phyloP scores from a whole-genome alignment of 2,329 filamentous ascomycete genomes.

The Xylariaceae sp. region DNA sequence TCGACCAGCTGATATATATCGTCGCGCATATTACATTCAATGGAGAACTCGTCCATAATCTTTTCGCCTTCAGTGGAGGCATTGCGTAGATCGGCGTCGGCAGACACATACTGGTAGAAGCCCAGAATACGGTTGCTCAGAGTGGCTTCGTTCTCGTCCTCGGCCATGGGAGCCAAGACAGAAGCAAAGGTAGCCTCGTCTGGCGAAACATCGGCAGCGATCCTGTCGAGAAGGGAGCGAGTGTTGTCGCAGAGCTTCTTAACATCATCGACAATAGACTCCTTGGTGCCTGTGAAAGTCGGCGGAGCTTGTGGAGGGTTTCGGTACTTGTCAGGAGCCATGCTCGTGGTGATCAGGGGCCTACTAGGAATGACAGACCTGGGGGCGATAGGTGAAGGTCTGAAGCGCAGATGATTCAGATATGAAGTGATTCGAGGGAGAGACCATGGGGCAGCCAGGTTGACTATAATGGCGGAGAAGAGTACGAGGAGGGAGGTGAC shows the following conservation, averaged over 20 bases:
- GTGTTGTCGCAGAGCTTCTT: conserved; percentile 63
- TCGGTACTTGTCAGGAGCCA: conserved; percentile 66
- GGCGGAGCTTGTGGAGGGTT: conserved; percentile 76
- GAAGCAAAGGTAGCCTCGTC: conserved; percentile 53
- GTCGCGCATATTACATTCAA: conserved; percentile 78
- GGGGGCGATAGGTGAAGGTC: conserved; percentile 29
- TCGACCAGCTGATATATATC: conserved; percentile 71
- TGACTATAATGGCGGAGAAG: conserved; percentile 55
- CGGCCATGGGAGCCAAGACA: conserved; percentile 65
- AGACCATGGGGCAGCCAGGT: conserved; percentile 64
- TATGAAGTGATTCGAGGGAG: conserved; percentile 57
- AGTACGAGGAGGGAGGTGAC: conserved; percentile 49
- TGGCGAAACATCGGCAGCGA: conserved; percentile 60
- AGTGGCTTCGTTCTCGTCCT: conserved; percentile 65
- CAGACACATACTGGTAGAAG: conserved; percentile 79
- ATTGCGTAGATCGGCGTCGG: conserved; percentile 65
- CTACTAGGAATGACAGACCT: conserved; percentile 16
- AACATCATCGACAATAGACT: conserved; percentile 65
- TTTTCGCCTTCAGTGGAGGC: conserved; percentile 75
- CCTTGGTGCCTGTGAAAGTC: conserved; percentile 71
- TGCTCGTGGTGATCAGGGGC: conserved; percentile 51
- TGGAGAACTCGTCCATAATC: conserved; percentile 72
- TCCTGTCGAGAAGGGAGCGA: conserved; percentile 62
- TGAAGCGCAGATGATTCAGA: conserved; percentile 53
- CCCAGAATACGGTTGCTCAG: conserved; percentile 65